A percentile compares a stretch with the other conserved stretches of the same genome.
Conservation (phyloP, 164 flowering plant species). For the Tetrastigma voinierianum region DNA sequence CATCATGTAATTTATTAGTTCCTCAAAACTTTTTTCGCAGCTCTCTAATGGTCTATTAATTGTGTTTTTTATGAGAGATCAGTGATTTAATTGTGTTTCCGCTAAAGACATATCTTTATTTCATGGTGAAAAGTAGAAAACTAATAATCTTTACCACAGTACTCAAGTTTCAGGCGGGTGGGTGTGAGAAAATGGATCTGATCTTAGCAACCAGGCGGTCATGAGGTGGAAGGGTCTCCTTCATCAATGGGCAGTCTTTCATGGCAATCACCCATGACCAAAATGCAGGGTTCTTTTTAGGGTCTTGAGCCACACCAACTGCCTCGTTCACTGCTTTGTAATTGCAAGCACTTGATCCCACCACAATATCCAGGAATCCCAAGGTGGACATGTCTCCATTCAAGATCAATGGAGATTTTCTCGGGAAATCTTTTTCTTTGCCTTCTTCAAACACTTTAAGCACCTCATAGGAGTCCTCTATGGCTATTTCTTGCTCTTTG, state of each 20-base stretch:
- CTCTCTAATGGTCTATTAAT: no score
- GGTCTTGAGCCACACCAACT: not conserved
- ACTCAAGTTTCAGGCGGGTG: not conserved
- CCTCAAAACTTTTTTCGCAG: no score
- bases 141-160: no score
- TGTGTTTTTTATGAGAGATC: no score
- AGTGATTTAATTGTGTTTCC: no score
- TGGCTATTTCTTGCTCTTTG: conserved; percentile 15
- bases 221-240: conserved; percentile 21
- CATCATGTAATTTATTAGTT: no score
- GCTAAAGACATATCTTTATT: no score
- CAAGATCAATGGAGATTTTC: not conserved
- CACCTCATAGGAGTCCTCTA: conserved; percentile 9
- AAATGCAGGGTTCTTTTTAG: conserved; percentile 8
- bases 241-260: conserved; percentile 13
- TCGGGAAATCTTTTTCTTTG: conserved; percentile 10
- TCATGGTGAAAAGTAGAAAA: no score
- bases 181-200: not conserved
- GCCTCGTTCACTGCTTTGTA: conserved; percentile 11
- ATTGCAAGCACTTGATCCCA: conserved; percentile 8
- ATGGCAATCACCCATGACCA: conserved; percentile 14
- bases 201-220: conserved; percentile 11
- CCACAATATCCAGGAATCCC: conserved; percentile 15
- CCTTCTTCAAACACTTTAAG: conserved; percentile 22
- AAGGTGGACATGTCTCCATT: not conserved